phyloP scores from a whole-genome alignment of 2,329 filamentous ascomycete species.

The Fusarium multiceps region DNA sequence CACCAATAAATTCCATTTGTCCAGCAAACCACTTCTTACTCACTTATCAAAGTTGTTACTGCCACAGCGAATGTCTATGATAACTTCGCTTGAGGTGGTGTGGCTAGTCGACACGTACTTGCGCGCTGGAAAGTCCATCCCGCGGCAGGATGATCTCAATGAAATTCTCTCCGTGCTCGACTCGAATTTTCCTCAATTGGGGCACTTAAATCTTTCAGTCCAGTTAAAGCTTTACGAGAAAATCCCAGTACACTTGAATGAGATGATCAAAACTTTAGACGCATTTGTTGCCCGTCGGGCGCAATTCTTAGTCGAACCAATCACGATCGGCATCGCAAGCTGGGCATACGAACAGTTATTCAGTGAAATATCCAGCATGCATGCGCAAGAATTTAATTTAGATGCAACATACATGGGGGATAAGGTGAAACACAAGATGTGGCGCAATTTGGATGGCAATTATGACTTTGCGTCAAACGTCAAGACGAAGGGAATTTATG shows the following conservation, averaged over 20 bases:
- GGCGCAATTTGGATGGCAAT: neutral
- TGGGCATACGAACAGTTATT: neutral
- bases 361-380: neutral
- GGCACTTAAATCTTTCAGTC: neutral
- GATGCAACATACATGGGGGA: accelerated
- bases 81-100: neutral
- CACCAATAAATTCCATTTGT: neutral
- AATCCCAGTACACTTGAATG: neutral
- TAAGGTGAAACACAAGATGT: accelerated
- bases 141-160: neutral
- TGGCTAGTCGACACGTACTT: neutral
- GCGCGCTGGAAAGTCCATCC: neutral
- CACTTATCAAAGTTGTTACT: neutral
- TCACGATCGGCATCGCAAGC: neutral
- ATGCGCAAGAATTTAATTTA: accelerated
- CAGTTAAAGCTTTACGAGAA: neutral
- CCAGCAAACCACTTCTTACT: neutral
- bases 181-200: neutral
- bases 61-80: neutral
- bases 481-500: neutral
- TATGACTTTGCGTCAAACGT: neutral
- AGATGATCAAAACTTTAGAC: neutral
- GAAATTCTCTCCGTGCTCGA: neutral
- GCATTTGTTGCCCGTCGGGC: neutral
- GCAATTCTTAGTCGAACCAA: neutral